These are phyloP conservation scores for Globisporangium spiculum DNA, from an alignment of 352 stramenopile species.

Conservation along the genomic window DNA sequence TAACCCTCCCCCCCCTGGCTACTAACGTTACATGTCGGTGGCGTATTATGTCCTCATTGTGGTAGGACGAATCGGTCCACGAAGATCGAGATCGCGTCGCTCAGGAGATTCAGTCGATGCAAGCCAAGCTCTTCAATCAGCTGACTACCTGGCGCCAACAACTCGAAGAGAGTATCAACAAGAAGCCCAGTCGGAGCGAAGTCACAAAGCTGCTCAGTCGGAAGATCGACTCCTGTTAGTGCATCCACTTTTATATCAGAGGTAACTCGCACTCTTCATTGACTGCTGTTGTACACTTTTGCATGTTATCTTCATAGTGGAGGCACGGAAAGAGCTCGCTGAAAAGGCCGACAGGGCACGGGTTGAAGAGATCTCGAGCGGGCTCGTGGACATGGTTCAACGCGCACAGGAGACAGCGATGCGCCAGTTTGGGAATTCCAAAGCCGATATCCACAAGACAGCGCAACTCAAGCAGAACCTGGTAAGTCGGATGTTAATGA, in stretches of 20 bases:
- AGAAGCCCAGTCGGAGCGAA: constrained; percentile 31
- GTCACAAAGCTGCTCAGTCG: constrained; percentile 31
- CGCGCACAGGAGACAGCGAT: constrained; percentile 26
- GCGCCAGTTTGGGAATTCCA: constrained; percentile 16
- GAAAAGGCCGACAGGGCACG: constrained; percentile 30
- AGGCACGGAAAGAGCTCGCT: constrained; percentile 36
- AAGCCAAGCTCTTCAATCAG: constrained; percentile 23
- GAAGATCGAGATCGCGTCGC: constrained; percentile 13
- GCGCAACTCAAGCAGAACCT: constrained; percentile 43
- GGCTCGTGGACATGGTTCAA: constrained; percentile 29
- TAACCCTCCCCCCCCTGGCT: no score
- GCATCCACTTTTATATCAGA: background rate
- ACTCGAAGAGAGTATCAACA: constrained; percentile 16
- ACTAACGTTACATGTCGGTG: background rate
- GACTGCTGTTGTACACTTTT: background rate
- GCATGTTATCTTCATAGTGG: constrained; percentile 19
- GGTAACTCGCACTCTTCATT: no score
- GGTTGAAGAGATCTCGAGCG: constrained; percentile 28
- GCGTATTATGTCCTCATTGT: background rate
- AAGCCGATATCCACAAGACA: constrained; percentile 25
- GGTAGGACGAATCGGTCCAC: constrained; percentile 15
- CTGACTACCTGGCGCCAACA: constrained; percentile 24
- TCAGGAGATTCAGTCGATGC: constrained; percentile 17
- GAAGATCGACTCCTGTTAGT: constrained; percentile 42
- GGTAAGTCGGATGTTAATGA: constrained; percentile 17